These are phyloP conservation scores for Neurospora discreta DNA, from an alignment of 495 filamentous ascomycete genomes.

Conservation along the genomic window DNA sequence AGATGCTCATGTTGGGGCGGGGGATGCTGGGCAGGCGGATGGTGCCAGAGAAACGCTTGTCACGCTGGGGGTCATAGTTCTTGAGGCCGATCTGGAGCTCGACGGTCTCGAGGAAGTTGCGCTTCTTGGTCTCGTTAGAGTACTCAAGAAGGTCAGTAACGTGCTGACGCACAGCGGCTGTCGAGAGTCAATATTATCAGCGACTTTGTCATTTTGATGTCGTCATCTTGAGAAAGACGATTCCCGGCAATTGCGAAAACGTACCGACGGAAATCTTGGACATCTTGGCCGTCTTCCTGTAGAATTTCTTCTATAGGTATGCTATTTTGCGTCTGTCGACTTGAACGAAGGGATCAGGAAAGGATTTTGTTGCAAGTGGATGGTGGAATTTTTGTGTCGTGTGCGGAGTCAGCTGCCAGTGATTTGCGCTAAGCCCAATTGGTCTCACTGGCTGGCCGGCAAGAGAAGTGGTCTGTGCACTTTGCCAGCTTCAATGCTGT, in stretches of 20 bases:
- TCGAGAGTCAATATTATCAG: constrained; percentile 6
- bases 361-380: constrained; percentile 7
- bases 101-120: constrained; percentile 73
- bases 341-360: constrained; percentile 2
- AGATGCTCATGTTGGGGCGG: constrained; percentile 89
- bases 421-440: neutral
- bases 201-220: constrained; percentile 4
- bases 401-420: neutral
- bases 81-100: constrained; percentile 95
- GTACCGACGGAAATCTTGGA: constrained; percentile 62
- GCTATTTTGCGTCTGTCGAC: constrained; percentile 43
- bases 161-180: constrained; percentile 93
- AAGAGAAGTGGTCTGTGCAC: neutral
- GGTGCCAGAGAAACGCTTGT: constrained; percentile 99
- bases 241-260: constrained; percentile 6
- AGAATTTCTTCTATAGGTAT: constrained; percentile 53
- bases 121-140: constrained; percentile 95
- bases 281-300: constrained; percentile 42
- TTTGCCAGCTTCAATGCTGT: neutral
- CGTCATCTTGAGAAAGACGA: neutral
- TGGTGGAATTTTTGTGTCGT: constrained; percentile 13
- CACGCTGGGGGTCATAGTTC: constrained; percentile 99
- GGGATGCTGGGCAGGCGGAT: constrained; percentile 85
- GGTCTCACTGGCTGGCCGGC: neutral
- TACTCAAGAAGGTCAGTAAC: constrained; percentile 84